Conservation (phyloP, 257 asterid species). For the Ocimum tenuiflorum region DNA sequence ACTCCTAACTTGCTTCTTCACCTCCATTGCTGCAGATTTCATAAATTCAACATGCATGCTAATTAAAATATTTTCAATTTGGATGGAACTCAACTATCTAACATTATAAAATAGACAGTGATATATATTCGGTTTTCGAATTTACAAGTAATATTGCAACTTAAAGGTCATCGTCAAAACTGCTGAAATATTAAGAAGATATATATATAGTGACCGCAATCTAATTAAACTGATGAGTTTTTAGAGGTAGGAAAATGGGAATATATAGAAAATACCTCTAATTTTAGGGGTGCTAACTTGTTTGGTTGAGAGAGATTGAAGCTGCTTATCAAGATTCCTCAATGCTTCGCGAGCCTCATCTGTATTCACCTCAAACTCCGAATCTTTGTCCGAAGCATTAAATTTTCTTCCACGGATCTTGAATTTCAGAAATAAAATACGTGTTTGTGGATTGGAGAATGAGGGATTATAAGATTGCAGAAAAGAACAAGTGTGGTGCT, state of each 20-base stretch:
- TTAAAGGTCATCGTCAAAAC: no score
- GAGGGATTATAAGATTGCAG: not conserved
- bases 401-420: slow-evolving; percentile 13
- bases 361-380: slow-evolving; percentile 58
- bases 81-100: no score
- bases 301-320: slow-evolving; percentile 49
- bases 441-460: not conserved
- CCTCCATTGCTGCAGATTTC: slow-evolving; percentile 42
- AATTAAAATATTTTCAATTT: no score
- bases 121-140: no score
- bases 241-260: no score
- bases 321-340: slow-evolving; percentile 66
- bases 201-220: no score
- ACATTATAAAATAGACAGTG: no score
- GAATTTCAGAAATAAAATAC: not conserved
- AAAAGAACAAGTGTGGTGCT: not conserved
- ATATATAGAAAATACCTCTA: slow-evolving; percentile 32
- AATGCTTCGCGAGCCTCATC: slow-evolving; percentile 80
- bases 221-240: no score
- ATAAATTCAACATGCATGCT: no score
- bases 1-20: slow-evolving; percentile 20
- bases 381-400: slow-evolving; percentile 41
- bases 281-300: slow-evolving; percentile 34
- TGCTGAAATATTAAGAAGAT: no score
- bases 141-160: no score